These are phyloP conservation scores for Aspergillus sergii DNA, from an alignment of 2,329 filamentous ascomycete genomes.

Conservation along the genomic window DNA sequence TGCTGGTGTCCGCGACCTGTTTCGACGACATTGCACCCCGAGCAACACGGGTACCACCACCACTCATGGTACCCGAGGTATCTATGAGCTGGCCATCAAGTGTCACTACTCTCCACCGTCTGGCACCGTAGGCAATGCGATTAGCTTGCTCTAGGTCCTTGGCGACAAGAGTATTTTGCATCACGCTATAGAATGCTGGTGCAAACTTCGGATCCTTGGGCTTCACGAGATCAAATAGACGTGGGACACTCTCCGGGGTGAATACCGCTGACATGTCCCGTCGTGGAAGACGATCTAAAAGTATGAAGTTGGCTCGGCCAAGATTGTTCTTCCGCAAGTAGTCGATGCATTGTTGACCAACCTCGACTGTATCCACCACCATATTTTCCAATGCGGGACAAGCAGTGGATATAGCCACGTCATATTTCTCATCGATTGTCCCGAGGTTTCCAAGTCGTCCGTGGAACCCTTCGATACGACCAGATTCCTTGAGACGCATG, in stretches of 20 bases:
- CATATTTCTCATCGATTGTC: constrained; percentile 89
- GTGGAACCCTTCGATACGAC: constrained; percentile 95
- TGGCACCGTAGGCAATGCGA: constrained; percentile 91
- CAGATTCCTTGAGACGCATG: constrained; percentile 94
- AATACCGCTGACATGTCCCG: constrained; percentile 78
- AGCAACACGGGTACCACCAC: constrained; percentile 87
- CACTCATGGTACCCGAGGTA: constrained; percentile 98
- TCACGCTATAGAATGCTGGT: constrained; percentile 91
- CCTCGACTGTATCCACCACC: constrained; percentile 93
- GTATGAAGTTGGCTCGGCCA: constrained; percentile 94
- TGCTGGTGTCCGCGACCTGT: constrained; percentile 80
- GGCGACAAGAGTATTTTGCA: constrained; percentile 93
- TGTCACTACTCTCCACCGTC: constrained; percentile 94
- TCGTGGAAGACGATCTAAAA: constrained; percentile 80
- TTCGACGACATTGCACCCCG: constrained; percentile 97
- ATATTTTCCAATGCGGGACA: constrained; percentile 92
- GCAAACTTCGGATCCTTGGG: constrained; percentile 84
- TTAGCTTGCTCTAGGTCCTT: constrained; percentile 94
- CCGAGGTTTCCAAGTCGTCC: constrained; percentile 92
- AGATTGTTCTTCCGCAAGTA: constrained; percentile 97
- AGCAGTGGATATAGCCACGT: constrained; percentile 97
- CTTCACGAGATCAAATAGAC: constrained; percentile 89
- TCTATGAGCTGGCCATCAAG: constrained; percentile 95
- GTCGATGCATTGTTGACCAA: constrained; percentile 96
- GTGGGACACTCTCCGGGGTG: constrained; percentile 88